Evolutionary conservation across 2,329 filamentous ascomycete species (phyloP).

Genomic region (Aspergillus persii): DNA sequence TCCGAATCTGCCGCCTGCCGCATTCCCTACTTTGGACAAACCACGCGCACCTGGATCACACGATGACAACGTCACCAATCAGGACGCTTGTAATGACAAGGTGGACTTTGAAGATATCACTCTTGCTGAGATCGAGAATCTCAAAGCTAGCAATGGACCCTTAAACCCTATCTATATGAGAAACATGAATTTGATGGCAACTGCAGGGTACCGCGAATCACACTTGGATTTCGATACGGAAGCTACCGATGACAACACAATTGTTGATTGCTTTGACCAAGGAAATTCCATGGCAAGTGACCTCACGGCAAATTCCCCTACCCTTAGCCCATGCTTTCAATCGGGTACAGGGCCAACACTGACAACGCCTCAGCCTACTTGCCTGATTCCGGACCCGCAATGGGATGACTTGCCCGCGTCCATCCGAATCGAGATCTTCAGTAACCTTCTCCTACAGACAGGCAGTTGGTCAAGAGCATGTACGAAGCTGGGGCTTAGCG

Average conservation of each 20-base stretch:
- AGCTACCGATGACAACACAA: constrained; percentile 17
- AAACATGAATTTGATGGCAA: constrained; percentile 28
- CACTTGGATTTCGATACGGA: constrained; percentile 13
- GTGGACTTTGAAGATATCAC: constrained; percentile 13
- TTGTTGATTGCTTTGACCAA: constrained; percentile 1
- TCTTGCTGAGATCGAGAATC: constrained; percentile 18
- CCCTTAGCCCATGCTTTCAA: not conserved
- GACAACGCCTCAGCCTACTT: not conserved
- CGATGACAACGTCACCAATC: not conserved
- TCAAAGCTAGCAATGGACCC: constrained; percentile 28
- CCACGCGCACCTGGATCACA: constrained; percentile 4
- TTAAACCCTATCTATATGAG: constrained; percentile 26
- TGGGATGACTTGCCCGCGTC: constrained; percentile 34
- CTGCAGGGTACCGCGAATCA: not conserved
- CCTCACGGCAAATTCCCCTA: not conserved
- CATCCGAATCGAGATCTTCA: constrained; percentile 36
- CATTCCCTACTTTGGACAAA: constrained; percentile 40
- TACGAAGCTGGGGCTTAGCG: constrained; percentile 25
- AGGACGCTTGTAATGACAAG: not conserved
- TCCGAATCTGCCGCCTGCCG: constrained; percentile 40
- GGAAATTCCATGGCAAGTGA: not conserved
- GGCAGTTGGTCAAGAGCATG: constrained; percentile 22
- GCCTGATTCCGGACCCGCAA: constrained; percentile 11
- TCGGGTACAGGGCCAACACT: not conserved
- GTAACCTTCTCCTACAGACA: constrained; percentile 26